Conservation (phyloP, 208 protist genomes). For the Wallacemonas sp. region DNA sequence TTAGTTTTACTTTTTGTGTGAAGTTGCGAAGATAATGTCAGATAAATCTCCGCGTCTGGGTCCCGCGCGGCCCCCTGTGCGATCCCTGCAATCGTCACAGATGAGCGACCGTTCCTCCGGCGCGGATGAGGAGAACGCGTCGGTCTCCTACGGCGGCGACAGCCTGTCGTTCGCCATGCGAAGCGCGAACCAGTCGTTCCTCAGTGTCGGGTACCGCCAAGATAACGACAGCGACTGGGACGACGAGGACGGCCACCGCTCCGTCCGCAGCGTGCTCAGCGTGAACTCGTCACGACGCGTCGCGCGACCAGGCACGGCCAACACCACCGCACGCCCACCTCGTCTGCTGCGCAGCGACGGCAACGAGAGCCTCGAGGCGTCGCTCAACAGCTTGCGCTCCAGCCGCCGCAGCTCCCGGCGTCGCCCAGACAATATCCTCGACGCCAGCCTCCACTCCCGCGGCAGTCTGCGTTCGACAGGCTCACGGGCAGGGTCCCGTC, state of each 20-base stretch:
- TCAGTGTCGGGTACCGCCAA: conserved; percentile 5
- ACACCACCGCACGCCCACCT: background rate
- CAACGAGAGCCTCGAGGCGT: conserved; percentile 8
- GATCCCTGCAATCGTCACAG: conserved; percentile 12
- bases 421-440: background rate
- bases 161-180: conserved; percentile 15
- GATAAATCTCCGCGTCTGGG: too few relatives aligned
- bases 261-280: conserved; percentile 4
- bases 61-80: background rate
- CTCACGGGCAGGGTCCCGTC: background rate
- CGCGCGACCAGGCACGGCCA: background rate
- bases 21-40: too few relatives aligned
- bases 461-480: background rate
- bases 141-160: background rate
- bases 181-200: conserved; percentile 8
- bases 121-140: conserved; percentile 1
- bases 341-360: background rate
- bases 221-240: conserved; percentile 13
- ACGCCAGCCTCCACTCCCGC: conserved; percentile 1
- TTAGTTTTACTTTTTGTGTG: too few relatives aligned
- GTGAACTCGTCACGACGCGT: background rate
- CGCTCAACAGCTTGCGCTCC: conserved; percentile 6
- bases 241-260: conserved; percentile 10
- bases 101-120: background rate
- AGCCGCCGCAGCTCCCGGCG: conserved; percentile 11